Percentiles rank a stretch among this genome's conserved stretches.
phyloP scores from a whole-genome alignment of 1,284 basidiomycete species.

The Ceratobasidium theobromae region DNA sequence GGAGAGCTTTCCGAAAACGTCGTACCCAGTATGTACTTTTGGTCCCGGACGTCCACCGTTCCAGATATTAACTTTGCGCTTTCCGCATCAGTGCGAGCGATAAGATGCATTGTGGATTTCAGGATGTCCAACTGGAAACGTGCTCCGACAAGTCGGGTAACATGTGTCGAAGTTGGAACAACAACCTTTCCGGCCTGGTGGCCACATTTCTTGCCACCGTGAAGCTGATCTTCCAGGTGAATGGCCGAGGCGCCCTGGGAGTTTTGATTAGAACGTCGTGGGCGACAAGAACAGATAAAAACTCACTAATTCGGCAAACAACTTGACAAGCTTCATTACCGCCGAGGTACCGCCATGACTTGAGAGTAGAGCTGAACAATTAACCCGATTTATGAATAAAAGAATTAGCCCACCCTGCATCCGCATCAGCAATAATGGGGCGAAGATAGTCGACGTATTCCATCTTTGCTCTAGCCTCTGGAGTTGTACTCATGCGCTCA shows the following conservation, averaged over 20 bases:
- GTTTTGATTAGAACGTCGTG: background rate
- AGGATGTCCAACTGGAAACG: slow-evolving; percentile 89
- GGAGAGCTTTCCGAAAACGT: slow-evolving; percentile 45
- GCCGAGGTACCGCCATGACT: slow-evolving; percentile 91
- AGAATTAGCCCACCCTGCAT: slow-evolving; percentile 73
- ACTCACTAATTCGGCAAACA: slow-evolving; percentile 83
- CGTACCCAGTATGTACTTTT: slow-evolving; percentile 73
- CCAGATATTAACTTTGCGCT: slow-evolving; percentile 84
- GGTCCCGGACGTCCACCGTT: slow-evolving; percentile 76
- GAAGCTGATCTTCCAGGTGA: slow-evolving; percentile 90
- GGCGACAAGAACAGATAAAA: background rate
- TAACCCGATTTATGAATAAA: background rate
- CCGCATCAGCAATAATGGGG: slow-evolving; percentile 92
- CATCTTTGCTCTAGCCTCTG: slow-evolving; percentile 65
- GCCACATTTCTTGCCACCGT: slow-evolving; percentile 91
- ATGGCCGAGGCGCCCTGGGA: slow-evolving; percentile 78
- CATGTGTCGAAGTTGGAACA: slow-evolving; percentile 83
- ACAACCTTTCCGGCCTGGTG: slow-evolving; percentile 93
- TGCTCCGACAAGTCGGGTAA: slow-evolving; percentile 78
- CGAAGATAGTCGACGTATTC: slow-evolving; percentile 85
- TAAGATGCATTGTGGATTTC: slow-evolving; percentile 83
- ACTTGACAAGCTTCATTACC: slow-evolving; percentile 94
- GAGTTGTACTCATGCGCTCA: slow-evolving; percentile 69
- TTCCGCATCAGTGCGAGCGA: slow-evolving; percentile 91
- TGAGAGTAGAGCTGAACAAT: background rate